Evolutionary conservation across 441 rosid species (phyloP).

Genomic region (Pelargonium myrrhifolium): DNA sequence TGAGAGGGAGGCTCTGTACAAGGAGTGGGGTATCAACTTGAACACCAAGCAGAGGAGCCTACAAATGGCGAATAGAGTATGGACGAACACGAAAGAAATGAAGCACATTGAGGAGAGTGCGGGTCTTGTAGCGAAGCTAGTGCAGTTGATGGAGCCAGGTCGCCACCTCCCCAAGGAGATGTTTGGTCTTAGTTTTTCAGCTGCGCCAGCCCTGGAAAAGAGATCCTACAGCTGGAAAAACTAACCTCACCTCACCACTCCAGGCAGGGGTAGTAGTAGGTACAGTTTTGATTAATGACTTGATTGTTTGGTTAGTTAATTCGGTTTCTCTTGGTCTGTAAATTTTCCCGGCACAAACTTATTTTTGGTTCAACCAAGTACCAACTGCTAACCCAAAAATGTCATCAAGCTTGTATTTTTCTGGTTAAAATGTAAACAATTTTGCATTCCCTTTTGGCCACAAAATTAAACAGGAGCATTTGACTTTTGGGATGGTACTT

Average conservation of each 20-base stretch:
- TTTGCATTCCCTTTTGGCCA: no score
- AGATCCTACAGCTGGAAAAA: slow-evolving; percentile 1
- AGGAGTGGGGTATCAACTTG: slow-evolving; percentile 63
- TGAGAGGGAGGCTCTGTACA: slow-evolving; percentile 59
- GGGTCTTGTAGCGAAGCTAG: slow-evolving; percentile 55
- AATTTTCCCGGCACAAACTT: no score
- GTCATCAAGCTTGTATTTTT: no score
- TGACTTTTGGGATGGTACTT: no score
- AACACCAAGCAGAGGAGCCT: slow-evolving; percentile 56
- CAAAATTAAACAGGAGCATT: no score
- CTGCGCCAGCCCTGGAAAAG: slow-evolving; percentile 14
- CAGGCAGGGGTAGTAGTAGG: no score
- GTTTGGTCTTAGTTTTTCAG: slow-evolving; percentile 69
- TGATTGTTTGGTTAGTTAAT: no score
- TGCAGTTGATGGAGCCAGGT: slow-evolving; percentile 50
- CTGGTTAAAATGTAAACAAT: no score
- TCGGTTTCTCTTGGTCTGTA: no score
- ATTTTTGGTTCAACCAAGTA: no score
- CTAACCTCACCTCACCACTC: background rate
- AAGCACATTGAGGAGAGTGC: slow-evolving; percentile 70
- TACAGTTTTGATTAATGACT: no score
- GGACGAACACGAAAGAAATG: slow-evolving; percentile 57
- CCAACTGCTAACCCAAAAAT: no score
- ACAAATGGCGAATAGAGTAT: slow-evolving; percentile 49
- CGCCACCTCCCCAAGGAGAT: slow-evolving; percentile 55